Conservation (phyloP, 106 monocot genomes). For the Dendrobium officinale region DNA sequence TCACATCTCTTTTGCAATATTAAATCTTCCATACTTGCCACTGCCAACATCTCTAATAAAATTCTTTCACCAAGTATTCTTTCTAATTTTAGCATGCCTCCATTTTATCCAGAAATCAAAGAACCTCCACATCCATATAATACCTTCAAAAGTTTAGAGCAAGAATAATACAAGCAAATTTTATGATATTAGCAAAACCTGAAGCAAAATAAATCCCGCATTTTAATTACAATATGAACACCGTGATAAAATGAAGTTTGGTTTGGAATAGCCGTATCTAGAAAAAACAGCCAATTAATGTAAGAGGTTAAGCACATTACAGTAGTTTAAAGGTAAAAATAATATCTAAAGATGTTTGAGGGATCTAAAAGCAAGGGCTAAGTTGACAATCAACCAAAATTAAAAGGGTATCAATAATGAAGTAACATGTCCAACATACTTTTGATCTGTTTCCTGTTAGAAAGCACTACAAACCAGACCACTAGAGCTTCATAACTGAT, state of each 20-base stretch:
- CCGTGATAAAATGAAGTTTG: neutral
- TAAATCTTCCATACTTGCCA: neutral
- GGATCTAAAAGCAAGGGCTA: too few species aligned
- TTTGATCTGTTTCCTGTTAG: too few species aligned
- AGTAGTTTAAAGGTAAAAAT: neutral
- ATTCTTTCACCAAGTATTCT: neutral
- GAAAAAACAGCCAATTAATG: neutral
- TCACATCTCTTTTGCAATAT: neutral
- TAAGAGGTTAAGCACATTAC: neutral
- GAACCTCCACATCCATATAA: neutral
- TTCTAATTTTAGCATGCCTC: neutral
- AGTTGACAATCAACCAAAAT: too few species aligned
- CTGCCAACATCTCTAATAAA: neutral
- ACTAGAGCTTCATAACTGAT: too few species aligned
- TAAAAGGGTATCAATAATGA: neutral
- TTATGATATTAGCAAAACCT: neutral
- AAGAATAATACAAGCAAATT: neutral
- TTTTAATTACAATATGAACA: neutral
- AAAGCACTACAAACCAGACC: too few species aligned
- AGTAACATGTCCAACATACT: neutral
- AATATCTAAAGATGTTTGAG: neutral
- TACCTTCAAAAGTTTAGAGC: neutral
- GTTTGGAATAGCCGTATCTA: neutral
- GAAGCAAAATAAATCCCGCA: neutral
- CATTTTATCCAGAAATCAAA: neutral